Percentiles rank a stretch among this genome's conserved stretches.
phyloP scores from a whole-genome alignment of 805 yeast species.

The Starmerella riodocensis region DNA sequence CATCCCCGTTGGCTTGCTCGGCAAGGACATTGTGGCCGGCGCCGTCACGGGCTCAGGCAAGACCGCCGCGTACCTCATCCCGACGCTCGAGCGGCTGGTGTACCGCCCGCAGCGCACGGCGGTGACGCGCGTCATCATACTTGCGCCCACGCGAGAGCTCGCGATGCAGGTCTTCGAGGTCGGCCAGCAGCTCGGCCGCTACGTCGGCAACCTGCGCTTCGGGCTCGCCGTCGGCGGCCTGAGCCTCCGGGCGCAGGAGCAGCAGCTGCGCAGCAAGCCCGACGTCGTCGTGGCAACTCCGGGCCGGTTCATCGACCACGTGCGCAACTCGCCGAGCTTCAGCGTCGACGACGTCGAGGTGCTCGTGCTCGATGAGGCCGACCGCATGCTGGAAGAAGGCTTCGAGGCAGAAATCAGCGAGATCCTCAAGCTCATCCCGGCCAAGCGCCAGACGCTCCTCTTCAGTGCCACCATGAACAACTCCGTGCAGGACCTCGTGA shows the following conservation, averaged over 20 bases:
- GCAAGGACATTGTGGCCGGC: constrained; percentile 96
- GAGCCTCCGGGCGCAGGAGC: constrained; percentile 89
- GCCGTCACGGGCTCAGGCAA: constrained; percentile 99
- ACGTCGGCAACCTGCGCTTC: constrained; percentile 60
- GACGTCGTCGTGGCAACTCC: constrained; percentile 97
- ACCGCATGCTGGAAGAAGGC: constrained; percentile 98
- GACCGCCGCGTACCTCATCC: constrained; percentile 96
- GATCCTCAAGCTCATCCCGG: constrained; percentile 73
- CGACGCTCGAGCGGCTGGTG: constrained; percentile 80
- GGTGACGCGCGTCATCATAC: constrained; percentile 76
- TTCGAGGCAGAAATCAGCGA: constrained; percentile 91
- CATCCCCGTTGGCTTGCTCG: constrained; percentile 83
- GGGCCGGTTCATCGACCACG: constrained; percentile 95
- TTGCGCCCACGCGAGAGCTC: constrained; percentile 95
- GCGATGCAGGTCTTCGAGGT: constrained; percentile 95
- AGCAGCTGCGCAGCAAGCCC: constrained; percentile 79
- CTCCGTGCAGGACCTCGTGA: constrained; percentile 72
- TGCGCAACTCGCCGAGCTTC: constrained; percentile 87
- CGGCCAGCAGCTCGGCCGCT: constrained; percentile 70
- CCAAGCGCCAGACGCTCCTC: constrained; percentile 81
- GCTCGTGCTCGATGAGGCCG: constrained; percentile 92
- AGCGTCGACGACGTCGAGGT: constrained; percentile 84
- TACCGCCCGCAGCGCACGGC: constrained; percentile 79
- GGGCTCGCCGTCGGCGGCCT: constrained; percentile 98
- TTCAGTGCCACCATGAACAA: constrained; percentile 98